Evolutionary conservation across 2,329 filamentous ascomycete species (phyloP), one percentile per base, ranked within the genome.

Genomic region (Annulohypoxylon truncatum): DNA sequence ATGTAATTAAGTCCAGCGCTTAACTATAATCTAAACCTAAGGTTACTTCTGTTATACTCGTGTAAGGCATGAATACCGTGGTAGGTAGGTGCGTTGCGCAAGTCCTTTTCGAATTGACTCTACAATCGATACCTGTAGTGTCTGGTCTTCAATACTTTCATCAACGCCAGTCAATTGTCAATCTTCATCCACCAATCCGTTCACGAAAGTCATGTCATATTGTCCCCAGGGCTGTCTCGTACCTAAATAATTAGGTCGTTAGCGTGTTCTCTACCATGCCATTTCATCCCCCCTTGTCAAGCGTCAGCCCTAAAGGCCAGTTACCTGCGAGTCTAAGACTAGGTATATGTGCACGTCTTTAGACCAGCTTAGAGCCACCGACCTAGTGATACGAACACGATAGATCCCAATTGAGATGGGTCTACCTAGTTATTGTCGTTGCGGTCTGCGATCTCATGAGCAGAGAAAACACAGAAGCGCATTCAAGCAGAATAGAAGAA

Each of bases 261-360:
- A 26, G 26, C 15, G 26, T 28, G n/a, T 44, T 54, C 35, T 47
- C 28, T 42, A 42, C 53, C 46, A 33, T 44, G n/a, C 47, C 35
- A 33, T 18, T 28, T 13, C n/a, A n/a, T n/a, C 8, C 4, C 4
- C 54, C 54, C 55, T 22, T 40, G 40, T 33, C 18, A 26, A 53
- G 33, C n/a, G 35, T 63, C 64, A 66, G 63, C 59, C 56, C 54
- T 59, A 54, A 33, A 20, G 52, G 40, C 26, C 33, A 55, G 31
- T 48, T 47, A 55, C 33, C 26, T 66, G 58, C 58, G 47, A 63
- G 48, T 51, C 48, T 33, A 61, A 58, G 53, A 54, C 53, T 47
- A n/a, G n/a, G n/a, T n/a, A 46, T 26, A 46, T 48, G 38, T 48
- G n/a, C 22, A 48, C 22, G 29, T 26, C 24, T 35, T 35, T 44